Conservation (phyloP, 352 stramenopile genomes). For the Pythium volutum region DNA sequence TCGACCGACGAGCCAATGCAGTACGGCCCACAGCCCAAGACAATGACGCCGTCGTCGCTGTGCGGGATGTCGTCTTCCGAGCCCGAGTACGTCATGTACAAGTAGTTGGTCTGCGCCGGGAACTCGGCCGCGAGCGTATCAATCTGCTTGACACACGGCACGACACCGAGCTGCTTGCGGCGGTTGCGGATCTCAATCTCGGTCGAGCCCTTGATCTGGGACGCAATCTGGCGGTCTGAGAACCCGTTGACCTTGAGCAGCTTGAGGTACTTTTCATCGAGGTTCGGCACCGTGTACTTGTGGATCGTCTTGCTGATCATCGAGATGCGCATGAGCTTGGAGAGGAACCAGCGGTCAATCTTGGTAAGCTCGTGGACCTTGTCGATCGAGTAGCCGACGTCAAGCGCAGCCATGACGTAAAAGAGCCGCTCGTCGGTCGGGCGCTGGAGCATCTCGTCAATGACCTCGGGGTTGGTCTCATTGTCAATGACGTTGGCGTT, state of each 20-base stretch:
- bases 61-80: conserved; percentile 91
- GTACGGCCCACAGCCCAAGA: conserved; percentile 97
- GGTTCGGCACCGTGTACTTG: conserved; percentile 59
- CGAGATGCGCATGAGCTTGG: conserved; percentile 74
- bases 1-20: conserved; percentile 98
- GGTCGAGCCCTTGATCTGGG: conserved; percentile 58
- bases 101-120: conserved; percentile 97
- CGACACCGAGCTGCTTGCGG: conserved; percentile 87
- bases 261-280: conserved; percentile 40
- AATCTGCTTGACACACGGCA: conserved; percentile 98
- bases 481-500: conserved; percentile 66
- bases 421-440: conserved; percentile 83
- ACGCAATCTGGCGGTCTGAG: conserved; percentile 89
- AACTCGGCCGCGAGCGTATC: conserved; percentile 98
- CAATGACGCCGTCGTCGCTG: conserved; percentile 90
- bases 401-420: conserved; percentile 82
- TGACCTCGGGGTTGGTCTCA: conserved; percentile 66
- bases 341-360: conserved; percentile 99
- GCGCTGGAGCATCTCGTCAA: conserved; percentile 59
- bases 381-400: conserved; percentile 92
- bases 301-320: conserved; percentile 83
- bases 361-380: conserved; percentile 98
- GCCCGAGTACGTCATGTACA: conserved; percentile 99
- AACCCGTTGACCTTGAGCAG: conserved; percentile 87
- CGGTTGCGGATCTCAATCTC: conserved; percentile 71